These are phyloP conservation scores for Rhodosporidiobolus sp. DNA, from an alignment of 768 basidiomycete species.

Conservation along the genomic window DNA sequence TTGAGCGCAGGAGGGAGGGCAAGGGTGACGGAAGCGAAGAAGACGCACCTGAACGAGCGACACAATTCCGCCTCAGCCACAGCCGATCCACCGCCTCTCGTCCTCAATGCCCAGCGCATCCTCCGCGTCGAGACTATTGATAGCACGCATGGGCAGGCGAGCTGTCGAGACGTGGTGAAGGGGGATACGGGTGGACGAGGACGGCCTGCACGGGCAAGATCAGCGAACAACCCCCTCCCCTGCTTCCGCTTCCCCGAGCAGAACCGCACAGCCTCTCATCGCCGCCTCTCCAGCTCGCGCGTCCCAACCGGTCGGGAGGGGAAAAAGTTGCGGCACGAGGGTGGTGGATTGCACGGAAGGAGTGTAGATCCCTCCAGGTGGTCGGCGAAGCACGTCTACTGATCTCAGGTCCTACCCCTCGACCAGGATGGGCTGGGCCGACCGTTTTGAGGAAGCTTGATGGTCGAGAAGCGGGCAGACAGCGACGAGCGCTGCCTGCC, in stretches of 20 bases:
- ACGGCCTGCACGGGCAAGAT: no score
- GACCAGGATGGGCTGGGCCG: slow-evolving; percentile 24
- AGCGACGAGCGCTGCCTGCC: background rate
- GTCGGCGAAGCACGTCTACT: slow-evolving; percentile 28
- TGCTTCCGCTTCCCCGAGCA: no score
- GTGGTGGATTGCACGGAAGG: slow-evolving; percentile 1
- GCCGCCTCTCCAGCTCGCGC: background rate
- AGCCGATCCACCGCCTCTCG: no score
- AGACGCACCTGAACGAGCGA: background rate
- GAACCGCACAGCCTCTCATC: no score
- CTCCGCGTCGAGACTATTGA: no score
- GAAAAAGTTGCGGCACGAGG: background rate
- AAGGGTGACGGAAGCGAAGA: background rate
- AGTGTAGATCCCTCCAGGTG: slow-evolving; percentile 27
- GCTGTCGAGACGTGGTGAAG: no score
- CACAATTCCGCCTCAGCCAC: no score
- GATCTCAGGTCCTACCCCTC: slow-evolving; percentile 32
- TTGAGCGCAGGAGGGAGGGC: background rate
- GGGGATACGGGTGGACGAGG: no score
- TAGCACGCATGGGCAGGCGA: no score
- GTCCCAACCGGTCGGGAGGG: background rate
- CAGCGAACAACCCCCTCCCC: no score
- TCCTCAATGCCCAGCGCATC: no score
- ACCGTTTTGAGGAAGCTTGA: slow-evolving; percentile 27
- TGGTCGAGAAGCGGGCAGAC: no score